Conservation (phyloP, 164 flowering plant genomes). For the Kalanchoe fedtschenkoi region DNA sequence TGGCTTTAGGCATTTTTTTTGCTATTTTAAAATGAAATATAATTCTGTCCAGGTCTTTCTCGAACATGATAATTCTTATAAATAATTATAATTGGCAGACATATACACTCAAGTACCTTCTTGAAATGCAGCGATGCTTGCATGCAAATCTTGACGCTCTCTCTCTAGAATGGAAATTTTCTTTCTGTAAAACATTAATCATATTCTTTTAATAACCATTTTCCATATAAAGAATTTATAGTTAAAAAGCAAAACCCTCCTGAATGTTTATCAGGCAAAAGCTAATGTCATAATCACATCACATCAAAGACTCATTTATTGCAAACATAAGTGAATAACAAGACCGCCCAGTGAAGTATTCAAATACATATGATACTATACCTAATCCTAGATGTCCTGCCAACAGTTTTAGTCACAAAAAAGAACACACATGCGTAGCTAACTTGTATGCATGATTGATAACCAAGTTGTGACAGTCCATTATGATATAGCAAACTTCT, state of each 20-base stretch:
- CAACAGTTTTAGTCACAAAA: neutral
- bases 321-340: no score
- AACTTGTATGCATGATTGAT: neutral
- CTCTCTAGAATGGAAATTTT: slow-evolving; percentile 67
- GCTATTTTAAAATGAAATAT: no score
- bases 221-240: neutral
- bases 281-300: no score
- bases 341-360: no score
- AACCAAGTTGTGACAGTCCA: no score
- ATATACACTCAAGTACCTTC: slow-evolving; percentile 54
- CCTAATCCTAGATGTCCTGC: neutral
- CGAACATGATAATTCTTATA: no score
- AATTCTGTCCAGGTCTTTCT: no score
- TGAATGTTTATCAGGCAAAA: no score
- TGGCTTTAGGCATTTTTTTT: no score
- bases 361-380: neutral
- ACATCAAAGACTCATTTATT: no score
- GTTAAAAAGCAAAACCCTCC: no score
- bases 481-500: neutral
- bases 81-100: no score
- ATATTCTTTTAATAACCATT: neutral
- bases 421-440: neutral
- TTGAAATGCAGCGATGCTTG: slow-evolving; percentile 71
- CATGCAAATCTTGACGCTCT: slow-evolving; percentile 73
- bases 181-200: slow-evolving; percentile 38